Evolutionary conservation across 495 filamentous ascomycete species (phyloP).

Genomic region (Daldinia concentrica): DNA sequence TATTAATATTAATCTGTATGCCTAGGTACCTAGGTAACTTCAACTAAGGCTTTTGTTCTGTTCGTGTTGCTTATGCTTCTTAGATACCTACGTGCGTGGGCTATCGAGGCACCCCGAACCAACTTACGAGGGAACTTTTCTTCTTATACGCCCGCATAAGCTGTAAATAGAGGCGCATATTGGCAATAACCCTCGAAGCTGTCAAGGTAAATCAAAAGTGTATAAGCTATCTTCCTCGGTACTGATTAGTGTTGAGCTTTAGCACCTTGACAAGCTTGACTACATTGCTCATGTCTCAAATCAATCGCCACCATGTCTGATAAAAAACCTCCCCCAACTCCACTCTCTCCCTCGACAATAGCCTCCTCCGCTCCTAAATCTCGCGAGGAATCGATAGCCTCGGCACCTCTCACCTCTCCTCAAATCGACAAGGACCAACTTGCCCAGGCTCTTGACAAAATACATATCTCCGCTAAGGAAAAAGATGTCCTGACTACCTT

Average conservation of each 20-base stretch:
- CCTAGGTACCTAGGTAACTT: no score
- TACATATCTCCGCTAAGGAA: conserved; percentile 83
- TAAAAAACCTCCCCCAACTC: conserved; percentile 41
- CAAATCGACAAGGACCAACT: conserved; percentile 74
- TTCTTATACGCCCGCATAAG: neutral
- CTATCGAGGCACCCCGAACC: neutral
- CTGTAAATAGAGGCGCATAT: conserved; percentile 1
- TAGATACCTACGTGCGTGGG: neutral
- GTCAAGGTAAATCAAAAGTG: conserved; percentile 8
- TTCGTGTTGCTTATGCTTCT: neutral
- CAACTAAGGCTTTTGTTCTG: neutral
- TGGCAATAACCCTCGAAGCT: neutral
- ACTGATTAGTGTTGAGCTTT: conserved; percentile 3
- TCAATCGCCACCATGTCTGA: conserved; percentile 39
- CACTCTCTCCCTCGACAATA: conserved; percentile 40
- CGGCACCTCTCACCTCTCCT: conserved; percentile 64
- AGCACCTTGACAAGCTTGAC: conserved; percentile 7
- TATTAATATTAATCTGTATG: conserved; percentile 4
- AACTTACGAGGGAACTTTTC: conserved; percentile 5
- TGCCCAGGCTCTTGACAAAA: conserved; percentile 79
- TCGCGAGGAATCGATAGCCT: conserved; percentile 71
- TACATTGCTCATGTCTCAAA: conserved; percentile 29
- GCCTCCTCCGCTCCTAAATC: conserved; percentile 51
- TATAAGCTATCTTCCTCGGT: neutral
- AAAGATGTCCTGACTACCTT: conserved; percentile 85